Evolutionary conservation across 768 basidiomycete genomes (phyloP).

Genomic region (Russula griseocarnosa): DNA sequence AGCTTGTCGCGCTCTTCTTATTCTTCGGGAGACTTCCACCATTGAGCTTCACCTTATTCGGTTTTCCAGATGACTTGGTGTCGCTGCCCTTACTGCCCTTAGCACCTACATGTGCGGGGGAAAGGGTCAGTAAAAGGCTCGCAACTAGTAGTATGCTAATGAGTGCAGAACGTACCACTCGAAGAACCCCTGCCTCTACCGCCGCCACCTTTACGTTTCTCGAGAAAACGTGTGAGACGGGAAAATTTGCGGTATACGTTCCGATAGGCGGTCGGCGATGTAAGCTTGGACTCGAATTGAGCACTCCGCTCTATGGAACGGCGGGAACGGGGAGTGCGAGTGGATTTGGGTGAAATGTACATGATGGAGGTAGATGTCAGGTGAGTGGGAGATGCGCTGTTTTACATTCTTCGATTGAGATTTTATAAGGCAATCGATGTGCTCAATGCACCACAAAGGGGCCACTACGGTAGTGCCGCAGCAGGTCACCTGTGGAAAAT

Average conservation of each 20-base stretch:
- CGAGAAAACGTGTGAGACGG: neutral
- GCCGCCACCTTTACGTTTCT: slow-evolving; percentile 19
- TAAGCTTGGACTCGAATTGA: neutral
- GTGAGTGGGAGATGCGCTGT: neutral
- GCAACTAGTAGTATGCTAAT: neutral
- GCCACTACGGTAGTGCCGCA: neutral
- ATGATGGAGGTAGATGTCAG: neutral
- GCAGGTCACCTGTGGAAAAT: too few relatives aligned
- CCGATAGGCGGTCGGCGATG: neutral
- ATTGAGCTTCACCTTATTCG: slow-evolving; percentile 1
- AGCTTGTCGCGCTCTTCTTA: slow-evolving; percentile 28
- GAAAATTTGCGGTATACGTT: neutral
- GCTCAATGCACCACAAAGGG: neutral
- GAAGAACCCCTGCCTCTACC: slow-evolving; percentile 14
- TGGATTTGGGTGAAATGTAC: slow-evolving; percentile 6
- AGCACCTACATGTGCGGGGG: neutral
- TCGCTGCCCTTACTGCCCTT: slow-evolving; percentile 5
- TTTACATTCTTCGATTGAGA: neutral
- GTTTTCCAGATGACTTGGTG: neutral
- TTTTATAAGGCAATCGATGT: neutral
- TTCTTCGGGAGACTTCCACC: slow-evolving; percentile 2
- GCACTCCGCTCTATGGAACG: neutral
- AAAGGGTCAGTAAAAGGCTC: neutral
- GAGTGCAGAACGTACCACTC: neutral
- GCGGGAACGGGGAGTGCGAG: neutral